These are phyloP conservation scores for Cladophialophora carrionii DNA, from an alignment of 2,329 filamentous ascomycete genomes.

Conservation along the genomic window DNA sequence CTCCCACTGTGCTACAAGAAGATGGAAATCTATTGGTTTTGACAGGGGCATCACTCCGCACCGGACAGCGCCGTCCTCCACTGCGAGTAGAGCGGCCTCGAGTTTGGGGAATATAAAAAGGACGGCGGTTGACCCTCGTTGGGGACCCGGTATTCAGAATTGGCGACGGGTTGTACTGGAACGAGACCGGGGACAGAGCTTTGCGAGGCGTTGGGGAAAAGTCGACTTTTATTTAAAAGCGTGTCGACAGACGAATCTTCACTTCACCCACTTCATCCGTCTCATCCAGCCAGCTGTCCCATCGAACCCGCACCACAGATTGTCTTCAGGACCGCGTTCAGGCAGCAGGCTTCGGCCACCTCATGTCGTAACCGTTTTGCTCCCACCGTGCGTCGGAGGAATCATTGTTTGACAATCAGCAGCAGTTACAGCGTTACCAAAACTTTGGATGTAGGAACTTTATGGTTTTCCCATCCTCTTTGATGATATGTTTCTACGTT, in stretches of 20 bases:
- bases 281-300: background rate
- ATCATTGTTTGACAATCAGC: background rate
- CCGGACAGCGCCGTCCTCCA: background rate
- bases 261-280: background rate
- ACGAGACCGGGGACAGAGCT: slow-evolving; percentile 1
- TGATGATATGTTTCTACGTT: background rate
- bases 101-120: background rate
- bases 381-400: background rate
- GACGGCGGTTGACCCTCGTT: background rate
- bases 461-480: background rate
- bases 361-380: background rate
- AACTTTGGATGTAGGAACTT: background rate
- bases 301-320: background rate
- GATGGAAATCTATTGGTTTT: background rate
- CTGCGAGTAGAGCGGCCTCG: background rate
- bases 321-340: background rate
- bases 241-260: slow-evolving; percentile 8
- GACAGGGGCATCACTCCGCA: too few species aligned
- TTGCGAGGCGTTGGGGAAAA: slow-evolving; percentile 6
- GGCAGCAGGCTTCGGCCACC: background rate
- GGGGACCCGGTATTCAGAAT: background rate
- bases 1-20: background rate
- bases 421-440: background rate
- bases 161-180: background rate
- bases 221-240: background rate